Percentiles rank a stretch among this genome's conserved stretches.
Conservation (phyloP, 176 grass and related monocot species). For the Zoysia japonica region DNA sequence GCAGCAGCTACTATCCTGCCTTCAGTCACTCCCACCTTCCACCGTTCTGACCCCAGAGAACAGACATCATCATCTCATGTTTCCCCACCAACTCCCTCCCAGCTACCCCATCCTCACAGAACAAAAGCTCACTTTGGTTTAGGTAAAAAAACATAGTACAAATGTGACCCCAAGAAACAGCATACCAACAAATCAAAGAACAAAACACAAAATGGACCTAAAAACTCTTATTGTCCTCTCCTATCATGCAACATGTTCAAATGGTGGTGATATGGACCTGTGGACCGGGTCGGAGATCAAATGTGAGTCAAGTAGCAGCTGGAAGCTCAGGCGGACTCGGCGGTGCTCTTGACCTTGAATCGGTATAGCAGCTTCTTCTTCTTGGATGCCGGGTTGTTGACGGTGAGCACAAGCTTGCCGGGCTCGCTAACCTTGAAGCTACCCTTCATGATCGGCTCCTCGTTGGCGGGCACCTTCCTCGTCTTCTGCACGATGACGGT, state of each 20-base stretch:
- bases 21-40: conserved; percentile 13
- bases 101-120: conserved; percentile 48
- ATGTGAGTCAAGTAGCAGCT: conserved; percentile 17
- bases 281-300: conserved; percentile 32
- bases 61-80: conserved; percentile 35
- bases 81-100: conserved; percentile 27
- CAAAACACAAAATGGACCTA: conserved; percentile 42
- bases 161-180: conserved; percentile 50
- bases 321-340: conserved; percentile 30
- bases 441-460: conserved; percentile 79
- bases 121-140: conserved; percentile 51
- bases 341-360: conserved; percentile 72
- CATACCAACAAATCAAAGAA: conserved; percentile 83
- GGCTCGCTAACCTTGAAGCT: conserved; percentile 71
- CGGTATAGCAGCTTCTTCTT: conserved; percentile 97
- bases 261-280: conserved; percentile 68
- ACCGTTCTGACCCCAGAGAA: conserved; percentile 33
- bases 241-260: conserved; percentile 58
- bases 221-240: conserved; percentile 47
- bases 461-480: conserved; percentile 61
- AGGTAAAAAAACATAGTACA: conserved; percentile 43
- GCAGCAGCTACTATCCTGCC: conserved; percentile 44
- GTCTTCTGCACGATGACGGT: conserved; percentile 91
- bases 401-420: conserved; percentile 68
- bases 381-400: conserved; percentile 76